Conservation (phyloP, 2,329 filamentous ascomycete species). For the Aspergillus puulaauensis region DNA sequence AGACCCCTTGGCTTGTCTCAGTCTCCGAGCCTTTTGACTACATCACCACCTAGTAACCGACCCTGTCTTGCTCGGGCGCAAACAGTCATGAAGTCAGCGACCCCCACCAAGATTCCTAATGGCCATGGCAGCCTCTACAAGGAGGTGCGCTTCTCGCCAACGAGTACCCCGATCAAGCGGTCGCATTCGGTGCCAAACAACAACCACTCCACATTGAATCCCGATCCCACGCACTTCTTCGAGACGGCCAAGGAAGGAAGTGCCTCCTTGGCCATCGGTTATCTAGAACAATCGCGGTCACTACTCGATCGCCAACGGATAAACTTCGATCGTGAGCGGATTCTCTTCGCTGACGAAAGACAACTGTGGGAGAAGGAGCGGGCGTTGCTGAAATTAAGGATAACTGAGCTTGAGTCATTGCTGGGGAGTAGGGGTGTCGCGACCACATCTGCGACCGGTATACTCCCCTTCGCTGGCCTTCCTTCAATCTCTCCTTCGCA, state of each 20-base stretch:
- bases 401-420: conserved; percentile 41
- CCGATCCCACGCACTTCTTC: conserved; percentile 23
- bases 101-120: conserved; percentile 25
- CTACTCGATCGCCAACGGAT: conserved; percentile 39
- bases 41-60: background rate
- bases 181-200: conserved; percentile 40
- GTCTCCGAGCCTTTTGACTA: conserved; percentile 10
- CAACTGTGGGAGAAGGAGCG: conserved; percentile 47
- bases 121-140: conserved; percentile 39
- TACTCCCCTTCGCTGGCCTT: conserved; percentile 5
- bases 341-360: conserved; percentile 44
- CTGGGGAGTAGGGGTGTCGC: conserved; percentile 22
- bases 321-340: conserved; percentile 41
- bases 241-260: conserved; percentile 16
- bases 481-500: conserved; percentile 24
- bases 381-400: conserved; percentile 40
- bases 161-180: conserved; percentile 36
- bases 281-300: conserved; percentile 43
- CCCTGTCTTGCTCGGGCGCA: background rate
- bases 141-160: conserved; percentile 44
- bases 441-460: conserved; percentile 13
- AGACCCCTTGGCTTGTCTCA: conserved; percentile 7
- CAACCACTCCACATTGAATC: conserved; percentile 31
- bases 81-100: conserved; percentile 26
- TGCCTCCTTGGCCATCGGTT: conserved; percentile 31